Evolutionary conservation across 345 rosid genomes (phyloP).

Genomic region (Sisymbrium altissimum): DNA sequence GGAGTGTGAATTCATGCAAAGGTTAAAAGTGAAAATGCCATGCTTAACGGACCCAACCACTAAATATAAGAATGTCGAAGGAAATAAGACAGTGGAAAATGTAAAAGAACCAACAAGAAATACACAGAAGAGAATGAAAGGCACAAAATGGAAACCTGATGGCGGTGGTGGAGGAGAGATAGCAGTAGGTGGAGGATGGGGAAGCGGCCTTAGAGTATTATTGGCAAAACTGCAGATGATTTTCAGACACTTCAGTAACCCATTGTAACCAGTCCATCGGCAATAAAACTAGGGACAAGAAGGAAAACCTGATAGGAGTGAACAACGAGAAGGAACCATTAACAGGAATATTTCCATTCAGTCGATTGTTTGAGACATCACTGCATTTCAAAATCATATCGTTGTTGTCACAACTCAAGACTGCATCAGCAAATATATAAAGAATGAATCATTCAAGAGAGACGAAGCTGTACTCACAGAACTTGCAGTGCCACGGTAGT

Average conservation of each 20-base stretch:
- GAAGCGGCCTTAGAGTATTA: slow-evolving; percentile 31
- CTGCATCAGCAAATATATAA: background rate
- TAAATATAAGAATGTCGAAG: background rate
- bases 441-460: background rate
- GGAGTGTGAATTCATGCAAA: no score
- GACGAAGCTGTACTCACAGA: slow-evolving; percentile 51
- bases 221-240: slow-evolving; percentile 53
- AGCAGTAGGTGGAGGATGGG: slow-evolving; percentile 59
- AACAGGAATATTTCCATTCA: slow-evolving; percentile 61
- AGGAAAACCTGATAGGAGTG: slow-evolving; percentile 65
- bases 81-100: background rate
- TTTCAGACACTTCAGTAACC: slow-evolving; percentile 27
- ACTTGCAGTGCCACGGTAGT: slow-evolving; percentile 63
- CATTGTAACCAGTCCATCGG: background rate
- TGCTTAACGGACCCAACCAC: no score
- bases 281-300: slow-evolving; percentile 5
- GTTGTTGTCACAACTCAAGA: slow-evolving; percentile 1
- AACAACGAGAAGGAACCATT: slow-evolving; percentile 83
- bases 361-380: slow-evolving; percentile 73
- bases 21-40: background rate
- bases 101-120: background rate
- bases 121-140: background rate
- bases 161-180: slow-evolving; percentile 40
- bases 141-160: slow-evolving; percentile 42
- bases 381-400: slow-evolving; percentile 44